Evolutionary conservation across 768 basidiomycete species (phyloP), one percentile per base, ranked within the genome.

Genomic region (Rubroboletus satanas): DNA sequence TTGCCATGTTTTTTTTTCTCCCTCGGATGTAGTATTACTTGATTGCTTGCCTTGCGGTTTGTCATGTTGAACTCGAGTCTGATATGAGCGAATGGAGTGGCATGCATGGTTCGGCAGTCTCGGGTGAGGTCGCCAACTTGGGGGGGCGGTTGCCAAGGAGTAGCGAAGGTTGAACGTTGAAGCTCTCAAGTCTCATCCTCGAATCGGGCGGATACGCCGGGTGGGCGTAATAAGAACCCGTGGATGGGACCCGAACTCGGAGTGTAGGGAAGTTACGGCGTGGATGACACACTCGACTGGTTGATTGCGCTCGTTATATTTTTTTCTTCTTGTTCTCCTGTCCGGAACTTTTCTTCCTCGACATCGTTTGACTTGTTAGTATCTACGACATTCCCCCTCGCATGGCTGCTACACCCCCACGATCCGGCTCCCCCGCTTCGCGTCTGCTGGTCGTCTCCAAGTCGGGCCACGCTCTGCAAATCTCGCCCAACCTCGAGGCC

Each of bases 401-500:
- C 33, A 69, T 69, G 67, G 53, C 61, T 28, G 58, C 57, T n/a
- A 59, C 62, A 1, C 59, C 65, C 12, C 59, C 63, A 0, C 68
- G 67, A 29, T 17, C 65, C 8, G 49, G 55, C 4, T 61, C 69
- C 3, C 69, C 67, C 7, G 37, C 36, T 0, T 36, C 44, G 0
- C 35, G 42, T 28, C 33, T 53, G 1, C 44, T 36, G 18, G 52
- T 48, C 38, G 31, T 33, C 0, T 52, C 62, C 1, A 51, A 55
- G 26, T 11, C 58, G 0, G 28, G n/a, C 11, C 37, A 63, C 10
- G 68, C 75, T 1, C 65, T 84, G 44, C 69, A 75, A 11, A 85
- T 84, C 49, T 84, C 82, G 2, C 79, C 83, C 0, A 77, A 85
- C 59, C 76, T 84, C 44, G 79, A 84, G 56, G 83, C 83, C 26